Conservation (phyloP, 495 filamentous ascomycete species). For the Hypoxylon subgilvum region DNA sequence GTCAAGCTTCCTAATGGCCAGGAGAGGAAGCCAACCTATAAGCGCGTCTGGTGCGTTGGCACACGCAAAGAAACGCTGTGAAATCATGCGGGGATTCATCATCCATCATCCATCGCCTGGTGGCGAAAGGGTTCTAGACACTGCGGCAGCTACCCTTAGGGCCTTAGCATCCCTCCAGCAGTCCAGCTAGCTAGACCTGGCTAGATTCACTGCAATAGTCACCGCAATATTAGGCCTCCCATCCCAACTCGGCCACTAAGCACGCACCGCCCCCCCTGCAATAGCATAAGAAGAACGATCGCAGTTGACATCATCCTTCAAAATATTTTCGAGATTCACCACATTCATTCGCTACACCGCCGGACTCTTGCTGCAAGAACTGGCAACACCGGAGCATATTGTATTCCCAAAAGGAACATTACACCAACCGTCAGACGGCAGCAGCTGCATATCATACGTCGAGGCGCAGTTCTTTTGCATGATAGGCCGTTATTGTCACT, state of each 20-base stretch:
- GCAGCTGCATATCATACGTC: conserved; percentile 36
- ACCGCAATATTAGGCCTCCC: conserved; percentile 28
- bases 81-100: conserved; percentile 35
- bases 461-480: conserved; percentile 35
- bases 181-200: background rate
- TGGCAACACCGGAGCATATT: conserved; percentile 16
- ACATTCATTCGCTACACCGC: conserved; percentile 30
- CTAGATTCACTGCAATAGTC: conserved; percentile 2
- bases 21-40: background rate
- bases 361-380: background rate
- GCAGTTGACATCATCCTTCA: conserved; percentile 36
- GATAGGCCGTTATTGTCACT: conserved; percentile 20
- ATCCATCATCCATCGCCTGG: conserved; percentile 21
- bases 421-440: conserved; percentile 3
- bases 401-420: conserved; percentile 9
- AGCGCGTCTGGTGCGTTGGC: conserved; percentile 14
- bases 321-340: conserved; percentile 19
- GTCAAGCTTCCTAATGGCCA: background rate
- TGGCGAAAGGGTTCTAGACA: conserved; percentile 19
- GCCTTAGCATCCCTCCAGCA: no score
- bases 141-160: conserved; percentile 9
- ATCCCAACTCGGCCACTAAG: conserved; percentile 12
- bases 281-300: conserved; percentile 16
- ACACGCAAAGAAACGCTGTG: conserved; percentile 18
- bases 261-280: conserved; percentile 25